These are phyloP conservation scores for Didymella keratinophila DNA, from an alignment of 2,329 filamentous ascomycete genomes.

Conservation along the genomic window DNA sequence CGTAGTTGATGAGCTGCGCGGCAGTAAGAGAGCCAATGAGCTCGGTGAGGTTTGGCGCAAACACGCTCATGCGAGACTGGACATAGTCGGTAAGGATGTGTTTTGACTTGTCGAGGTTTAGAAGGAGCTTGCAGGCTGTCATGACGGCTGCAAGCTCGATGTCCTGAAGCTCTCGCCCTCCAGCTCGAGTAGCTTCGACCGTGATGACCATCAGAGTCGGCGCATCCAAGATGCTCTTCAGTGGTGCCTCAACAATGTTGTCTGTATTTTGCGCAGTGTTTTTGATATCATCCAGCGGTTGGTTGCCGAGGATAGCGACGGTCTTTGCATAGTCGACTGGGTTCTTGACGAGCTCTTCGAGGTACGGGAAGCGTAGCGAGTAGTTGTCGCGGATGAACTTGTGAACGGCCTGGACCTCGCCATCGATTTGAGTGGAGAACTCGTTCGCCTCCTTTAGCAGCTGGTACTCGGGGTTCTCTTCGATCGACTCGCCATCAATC, in stretches of 20 bases:
- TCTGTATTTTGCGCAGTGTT: conserved; percentile 76
- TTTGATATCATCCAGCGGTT: conserved; percentile 88
- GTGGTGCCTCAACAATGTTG: conserved; percentile 76
- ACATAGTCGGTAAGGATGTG: conserved; percentile 90
- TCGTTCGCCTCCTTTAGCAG: conserved; percentile 88
- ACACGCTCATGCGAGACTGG: conserved; percentile 94
- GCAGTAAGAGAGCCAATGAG: conserved; percentile 92
- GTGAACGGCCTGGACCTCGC: conserved; percentile 90
- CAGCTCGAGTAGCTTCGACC: conserved; percentile 89
- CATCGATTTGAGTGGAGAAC: conserved; percentile 89
- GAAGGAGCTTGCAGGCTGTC: conserved; percentile 83
- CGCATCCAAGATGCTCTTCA: conserved; percentile 84
- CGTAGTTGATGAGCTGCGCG: conserved; percentile 94
- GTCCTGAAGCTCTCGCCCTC: conserved; percentile 78
- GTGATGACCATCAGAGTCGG: conserved; percentile 95
- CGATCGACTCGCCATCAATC: conserved; percentile 77
- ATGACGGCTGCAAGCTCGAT: conserved; percentile 77
- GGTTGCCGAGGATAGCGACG: conserved; percentile 91
- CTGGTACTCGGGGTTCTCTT: conserved; percentile 91
- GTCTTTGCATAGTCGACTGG: conserved; percentile 95
- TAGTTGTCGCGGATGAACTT: conserved; percentile 98
- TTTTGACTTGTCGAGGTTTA: conserved; percentile 88
- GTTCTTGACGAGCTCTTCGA: conserved; percentile 88
- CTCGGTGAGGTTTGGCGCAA: conserved; percentile 90
- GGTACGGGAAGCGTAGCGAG: conserved; percentile 88